A percentile compares a stretch with the other conserved stretches of the same genome.
phyloP scores from a whole-genome alignment of 108 stramenopile genomes.

The Nitzschia sp. region DNA sequence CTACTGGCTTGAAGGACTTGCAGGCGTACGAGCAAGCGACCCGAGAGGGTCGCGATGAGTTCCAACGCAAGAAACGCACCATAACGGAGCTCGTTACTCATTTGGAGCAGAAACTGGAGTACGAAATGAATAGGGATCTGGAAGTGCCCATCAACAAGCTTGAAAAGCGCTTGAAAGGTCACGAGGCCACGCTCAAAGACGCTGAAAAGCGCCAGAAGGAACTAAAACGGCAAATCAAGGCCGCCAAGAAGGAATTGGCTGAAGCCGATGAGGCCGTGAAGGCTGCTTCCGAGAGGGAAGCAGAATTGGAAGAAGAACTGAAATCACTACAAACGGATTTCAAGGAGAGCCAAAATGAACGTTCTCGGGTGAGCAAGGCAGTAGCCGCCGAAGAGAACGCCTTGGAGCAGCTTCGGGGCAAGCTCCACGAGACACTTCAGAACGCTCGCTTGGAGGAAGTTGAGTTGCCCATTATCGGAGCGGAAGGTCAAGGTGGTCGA shows the following conservation, averaged over 20 bases:
- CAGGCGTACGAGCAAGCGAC: slow-evolving; percentile 86
- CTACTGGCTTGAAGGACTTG: slow-evolving; percentile 80
- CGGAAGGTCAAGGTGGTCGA: slow-evolving; percentile 18
- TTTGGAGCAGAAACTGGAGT: slow-evolving; percentile 60
- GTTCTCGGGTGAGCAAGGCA: slow-evolving; percentile 55
- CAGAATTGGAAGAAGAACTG: slow-evolving; percentile 63
- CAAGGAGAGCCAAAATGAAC: slow-evolving; percentile 66
- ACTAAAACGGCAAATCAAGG: slow-evolving; percentile 48
- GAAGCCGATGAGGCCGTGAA: slow-evolving; percentile 73
- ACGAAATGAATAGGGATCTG: slow-evolving; percentile 55
- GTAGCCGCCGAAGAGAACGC: slow-evolving; percentile 67
- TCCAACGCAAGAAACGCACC: slow-evolving; percentile 64
- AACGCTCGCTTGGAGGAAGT: slow-evolving; percentile 91
- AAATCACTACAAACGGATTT: slow-evolving; percentile 62
- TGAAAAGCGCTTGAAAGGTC: slow-evolving; percentile 49
- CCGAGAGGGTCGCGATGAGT: slow-evolving; percentile 78
- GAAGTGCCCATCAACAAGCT: slow-evolving; percentile 32
- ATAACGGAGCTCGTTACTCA: slow-evolving; percentile 76
- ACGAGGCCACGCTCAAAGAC: slow-evolving; percentile 54
- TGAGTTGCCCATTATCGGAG: slow-evolving; percentile 62
- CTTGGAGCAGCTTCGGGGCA: slow-evolving; percentile 79
- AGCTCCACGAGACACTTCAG: slow-evolving; percentile 89
- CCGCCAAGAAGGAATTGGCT: slow-evolving; percentile 49
- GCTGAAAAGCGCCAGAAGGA: slow-evolving; percentile 45
- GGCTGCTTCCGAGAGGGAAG: slow-evolving; percentile 57